Percentiles rank a stretch among this genome's conserved stretches.
Evolutionary conservation across 768 basidiomycete genomes (phyloP).

Genomic region (Panaeolus cyanescens): DNA sequence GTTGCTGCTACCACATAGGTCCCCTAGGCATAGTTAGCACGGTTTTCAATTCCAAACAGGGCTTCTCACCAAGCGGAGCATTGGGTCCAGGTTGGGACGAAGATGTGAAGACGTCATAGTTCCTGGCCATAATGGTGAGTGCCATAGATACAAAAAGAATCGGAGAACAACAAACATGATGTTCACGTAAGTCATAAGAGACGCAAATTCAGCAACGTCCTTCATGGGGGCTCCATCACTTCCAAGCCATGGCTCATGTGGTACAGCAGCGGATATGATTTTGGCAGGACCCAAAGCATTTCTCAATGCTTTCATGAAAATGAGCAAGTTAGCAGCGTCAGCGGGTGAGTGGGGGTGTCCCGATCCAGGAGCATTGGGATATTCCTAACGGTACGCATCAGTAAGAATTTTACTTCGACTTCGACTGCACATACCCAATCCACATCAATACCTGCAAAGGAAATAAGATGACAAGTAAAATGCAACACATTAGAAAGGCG

Average conservation of each 20-base stretch:
- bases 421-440: constrained; percentile 61
- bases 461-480: constrained; percentile 24
- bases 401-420: too few species aligned
- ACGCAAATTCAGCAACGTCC: constrained; percentile 68
- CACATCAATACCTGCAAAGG: constrained; percentile 39
- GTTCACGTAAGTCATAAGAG: constrained; percentile 64
- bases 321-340: constrained; percentile 65
- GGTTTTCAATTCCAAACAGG: background rate
- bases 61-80: constrained; percentile 56
- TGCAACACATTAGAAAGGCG: constrained; percentile 31
- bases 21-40: constrained; percentile 23
- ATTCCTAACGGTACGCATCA: constrained; percentile 46
- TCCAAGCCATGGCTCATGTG: constrained; percentile 67
- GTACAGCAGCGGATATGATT: constrained; percentile 71
- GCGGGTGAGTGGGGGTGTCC: constrained; percentile 58
- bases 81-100: constrained; percentile 71
- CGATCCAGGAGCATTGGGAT: constrained; percentile 60
- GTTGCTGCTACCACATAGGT: constrained; percentile 61
- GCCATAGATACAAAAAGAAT: background rate
- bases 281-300: constrained; percentile 54
- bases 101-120: constrained; percentile 72
- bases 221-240: constrained; percentile 58
- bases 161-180: constrained; percentile 50
- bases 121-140: constrained; percentile 42
- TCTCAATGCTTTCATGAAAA: constrained; percentile 58